Percentiles rank a stretch among this genome's conserved stretches.
These are phyloP conservation scores for Paraurostyla sp. DNA, from an alignment of 73 alveolate species.

Conservation along the genomic window DNA sequence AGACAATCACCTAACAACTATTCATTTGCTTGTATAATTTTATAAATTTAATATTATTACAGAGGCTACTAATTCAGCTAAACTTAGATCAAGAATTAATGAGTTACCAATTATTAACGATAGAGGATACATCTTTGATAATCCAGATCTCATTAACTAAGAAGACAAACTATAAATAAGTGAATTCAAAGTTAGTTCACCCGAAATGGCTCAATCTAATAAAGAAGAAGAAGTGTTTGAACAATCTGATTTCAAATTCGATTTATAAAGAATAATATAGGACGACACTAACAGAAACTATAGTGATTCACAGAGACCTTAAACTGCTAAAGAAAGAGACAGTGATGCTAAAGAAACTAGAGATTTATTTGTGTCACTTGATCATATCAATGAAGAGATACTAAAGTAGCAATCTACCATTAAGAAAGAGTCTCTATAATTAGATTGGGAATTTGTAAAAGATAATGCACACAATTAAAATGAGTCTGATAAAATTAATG, in stretches of 20 bases:
- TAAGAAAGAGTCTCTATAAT: too few relatives aligned
- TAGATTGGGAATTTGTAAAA: too few relatives aligned
- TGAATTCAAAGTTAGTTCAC: background rate
- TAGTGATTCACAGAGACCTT: background rate
- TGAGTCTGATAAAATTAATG: too few relatives aligned
- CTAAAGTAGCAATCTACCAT: too few relatives aligned
- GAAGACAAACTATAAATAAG: background rate
- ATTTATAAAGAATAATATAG: background rate
- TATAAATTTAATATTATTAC: background rate
- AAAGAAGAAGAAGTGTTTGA: background rate
- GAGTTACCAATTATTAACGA: background rate
- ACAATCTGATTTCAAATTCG: slow-evolving; percentile 12
- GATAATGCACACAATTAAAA: too few relatives aligned
- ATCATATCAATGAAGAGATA: too few relatives aligned
- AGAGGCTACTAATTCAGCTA: background rate
- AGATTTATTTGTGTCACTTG: too few relatives aligned
- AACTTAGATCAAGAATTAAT: background rate
- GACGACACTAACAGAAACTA: slow-evolving; percentile 10
- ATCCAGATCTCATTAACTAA: too few relatives aligned
- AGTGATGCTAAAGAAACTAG: too few relatives aligned
- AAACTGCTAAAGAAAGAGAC: too few relatives aligned
- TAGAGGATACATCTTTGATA: too few relatives aligned
- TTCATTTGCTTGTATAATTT: background rate
- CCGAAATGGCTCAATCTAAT: background rate
- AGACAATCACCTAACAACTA: slow-evolving; percentile 14